Conservation (phyloP, 257 asterid genomes). For the Eustoma russellianum region DNA sequence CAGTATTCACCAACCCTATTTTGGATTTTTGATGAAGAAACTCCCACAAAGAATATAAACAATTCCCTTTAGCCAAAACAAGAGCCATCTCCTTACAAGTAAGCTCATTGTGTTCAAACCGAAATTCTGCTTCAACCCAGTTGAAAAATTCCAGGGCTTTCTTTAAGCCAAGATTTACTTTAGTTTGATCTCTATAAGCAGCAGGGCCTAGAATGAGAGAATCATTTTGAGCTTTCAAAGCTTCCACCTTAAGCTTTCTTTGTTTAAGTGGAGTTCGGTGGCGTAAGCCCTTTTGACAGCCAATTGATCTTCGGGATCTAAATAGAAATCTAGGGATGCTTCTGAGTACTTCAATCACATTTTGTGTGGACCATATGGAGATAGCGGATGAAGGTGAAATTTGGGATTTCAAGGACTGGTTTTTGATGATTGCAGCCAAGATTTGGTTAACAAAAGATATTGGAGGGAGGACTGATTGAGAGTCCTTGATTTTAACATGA, state of each 20-base stretch:
- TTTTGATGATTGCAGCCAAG: slow-evolving; percentile 49
- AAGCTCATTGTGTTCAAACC: slow-evolving; percentile 57
- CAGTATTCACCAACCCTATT: slow-evolving; percentile 54
- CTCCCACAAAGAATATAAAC: slow-evolving; percentile 59
- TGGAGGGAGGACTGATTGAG: slow-evolving; percentile 7
- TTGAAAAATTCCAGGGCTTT: slow-evolving; percentile 72
- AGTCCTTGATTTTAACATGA: slow-evolving; percentile 18
- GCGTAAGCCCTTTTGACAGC: slow-evolving; percentile 65
- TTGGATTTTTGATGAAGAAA: slow-evolving; percentile 73
- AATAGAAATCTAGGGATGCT: slow-evolving; percentile 65
- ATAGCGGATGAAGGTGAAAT: slow-evolving; percentile 1
- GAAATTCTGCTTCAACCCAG: slow-evolving; percentile 59
- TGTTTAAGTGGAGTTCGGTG: slow-evolving; percentile 75
- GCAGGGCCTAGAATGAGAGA: slow-evolving; percentile 72
- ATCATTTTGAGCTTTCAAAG: slow-evolving; percentile 32
- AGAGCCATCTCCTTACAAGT: slow-evolving; percentile 89
- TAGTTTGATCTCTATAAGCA: slow-evolving; percentile 62
- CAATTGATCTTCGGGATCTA: slow-evolving; percentile 70
- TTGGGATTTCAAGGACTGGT: slow-evolving; percentile 41
- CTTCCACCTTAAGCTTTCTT: slow-evolving; percentile 47
- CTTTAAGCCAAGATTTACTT: slow-evolving; percentile 51
- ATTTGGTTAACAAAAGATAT: slow-evolving; percentile 36
- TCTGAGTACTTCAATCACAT: slow-evolving; percentile 56
- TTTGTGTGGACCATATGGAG: slow-evolving; percentile 45
- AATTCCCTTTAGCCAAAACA: slow-evolving; percentile 61